phyloP scores from a whole-genome alignment of 2,329 filamentous ascomycete genomes.

The Acrocalymma vagum region DNA sequence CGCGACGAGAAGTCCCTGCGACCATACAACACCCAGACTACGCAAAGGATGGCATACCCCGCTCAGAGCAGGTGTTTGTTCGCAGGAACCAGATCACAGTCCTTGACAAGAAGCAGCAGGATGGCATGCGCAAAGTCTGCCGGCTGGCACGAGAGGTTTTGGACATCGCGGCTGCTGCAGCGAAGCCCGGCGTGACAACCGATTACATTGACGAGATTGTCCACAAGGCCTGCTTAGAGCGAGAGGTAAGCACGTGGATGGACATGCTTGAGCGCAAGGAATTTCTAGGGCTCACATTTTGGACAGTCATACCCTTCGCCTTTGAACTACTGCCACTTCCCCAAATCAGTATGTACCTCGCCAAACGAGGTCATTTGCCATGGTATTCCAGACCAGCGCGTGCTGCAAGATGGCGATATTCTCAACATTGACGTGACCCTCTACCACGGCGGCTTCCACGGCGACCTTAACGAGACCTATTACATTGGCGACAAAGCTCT shows the following conservation, averaged over 20 bases:
- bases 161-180: constrained; percentile 85
- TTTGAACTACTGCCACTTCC: constrained; percentile 94
- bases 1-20: constrained; percentile 69
- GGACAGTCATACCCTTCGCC: constrained; percentile 91
- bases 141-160: constrained; percentile 87
- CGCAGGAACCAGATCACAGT: constrained; percentile 84
- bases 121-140: constrained; percentile 93
- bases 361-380: constrained; percentile 98
- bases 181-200: constrained; percentile 91
- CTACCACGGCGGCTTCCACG: constrained; percentile 94
- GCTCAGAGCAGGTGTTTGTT: constrained; percentile 69
- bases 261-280: background rate
- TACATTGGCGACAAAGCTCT: constrained; percentile 91
- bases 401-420: constrained; percentile 91
- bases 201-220: constrained; percentile 95
- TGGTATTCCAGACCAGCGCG: constrained; percentile 91
- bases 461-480: constrained; percentile 98
- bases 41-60: constrained; percentile 80
- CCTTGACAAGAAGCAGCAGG: constrained; percentile 79
- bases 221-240: constrained; percentile 92
- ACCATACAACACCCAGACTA: constrained; percentile 88
- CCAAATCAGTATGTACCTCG: constrained; percentile 97
- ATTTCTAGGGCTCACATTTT: constrained; percentile 22
- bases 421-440: constrained; percentile 96
- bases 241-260: constrained; percentile 71